phyloP scores from a whole-genome alignment of 441 rosid genomes.

The Pelargonium citronellum region DNA sequence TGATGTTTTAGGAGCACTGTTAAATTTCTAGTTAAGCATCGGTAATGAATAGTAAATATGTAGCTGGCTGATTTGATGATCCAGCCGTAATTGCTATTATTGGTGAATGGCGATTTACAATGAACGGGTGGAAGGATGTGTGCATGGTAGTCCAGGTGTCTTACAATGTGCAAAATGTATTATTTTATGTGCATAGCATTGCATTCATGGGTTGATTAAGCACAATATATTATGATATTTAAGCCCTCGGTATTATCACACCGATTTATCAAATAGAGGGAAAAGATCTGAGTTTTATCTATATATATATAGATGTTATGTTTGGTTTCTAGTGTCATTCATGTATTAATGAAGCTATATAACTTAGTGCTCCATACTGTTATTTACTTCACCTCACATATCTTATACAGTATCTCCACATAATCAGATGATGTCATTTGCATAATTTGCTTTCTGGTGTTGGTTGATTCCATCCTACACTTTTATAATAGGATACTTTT shows the following conservation, averaged over 20 bases:
- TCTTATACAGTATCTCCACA: constrained; percentile 1
- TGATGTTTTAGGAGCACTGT: neutral
- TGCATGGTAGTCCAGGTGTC: too few relatives aligned
- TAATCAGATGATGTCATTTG: neutral
- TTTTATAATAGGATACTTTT: neutral
- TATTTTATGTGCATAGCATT: too few relatives aligned
- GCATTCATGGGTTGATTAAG: too few relatives aligned
- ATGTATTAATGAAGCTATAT: neutral
- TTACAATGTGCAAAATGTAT: too few relatives aligned
- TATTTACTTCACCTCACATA: neutral
- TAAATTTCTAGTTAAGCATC: neutral
- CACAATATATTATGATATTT: too few relatives aligned
- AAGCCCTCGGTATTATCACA: too few relatives aligned
- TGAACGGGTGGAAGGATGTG: too few relatives aligned
- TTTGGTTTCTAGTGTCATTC: neutral
- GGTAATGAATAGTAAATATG: neutral
- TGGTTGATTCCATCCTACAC: neutral
- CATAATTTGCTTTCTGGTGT: neutral
- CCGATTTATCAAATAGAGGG: too few relatives aligned
- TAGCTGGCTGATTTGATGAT: neutral
- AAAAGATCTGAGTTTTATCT: too few relatives aligned
- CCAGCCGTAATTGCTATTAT: neutral
- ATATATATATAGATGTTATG: neutral
- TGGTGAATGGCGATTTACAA: too few relatives aligned
- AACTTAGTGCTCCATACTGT: neutral